phyloP scores from a whole-genome alignment of 495 filamentous ascomycete species.

The Aspergillus taichungensis region DNA sequence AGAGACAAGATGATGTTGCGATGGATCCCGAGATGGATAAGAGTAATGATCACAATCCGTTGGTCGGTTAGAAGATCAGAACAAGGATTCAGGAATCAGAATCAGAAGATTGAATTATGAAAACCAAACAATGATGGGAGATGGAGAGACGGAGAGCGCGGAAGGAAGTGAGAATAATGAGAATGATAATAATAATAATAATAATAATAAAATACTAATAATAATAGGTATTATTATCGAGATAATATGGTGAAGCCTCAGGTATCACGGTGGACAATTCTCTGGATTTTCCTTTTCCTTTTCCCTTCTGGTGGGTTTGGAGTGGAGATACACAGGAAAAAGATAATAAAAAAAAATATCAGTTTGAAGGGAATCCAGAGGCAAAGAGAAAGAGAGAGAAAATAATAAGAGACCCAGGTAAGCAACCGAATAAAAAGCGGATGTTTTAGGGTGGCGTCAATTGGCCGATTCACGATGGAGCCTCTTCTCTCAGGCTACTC shows the following conservation, averaged over 20 bases:
- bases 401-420: too few species aligned
- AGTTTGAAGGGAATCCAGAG: background rate
- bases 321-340: too few species aligned
- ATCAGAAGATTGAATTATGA: slow-evolving; percentile 4
- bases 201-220: slow-evolving; percentile 12
- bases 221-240: too few species aligned
- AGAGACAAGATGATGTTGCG: slow-evolving; percentile 13
- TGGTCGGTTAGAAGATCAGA: slow-evolving; percentile 7
- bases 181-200: slow-evolving; percentile 14
- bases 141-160: slow-evolving; percentile 11
- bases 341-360: background rate
- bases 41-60: slow-evolving; percentile 15
- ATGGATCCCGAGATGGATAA: slow-evolving; percentile 13
- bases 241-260: too few species aligned
- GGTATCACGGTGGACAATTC: slow-evolving; percentile 17
- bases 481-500: slow-evolving; percentile 6
- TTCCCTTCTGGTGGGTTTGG: slow-evolving; percentile 13
- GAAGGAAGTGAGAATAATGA: slow-evolving; percentile 4
- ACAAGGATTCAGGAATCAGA: slow-evolving; percentile 8
- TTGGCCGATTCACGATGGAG: slow-evolving; percentile 11
- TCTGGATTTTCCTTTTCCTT: slow-evolving; percentile 13
- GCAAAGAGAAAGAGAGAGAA: background rate
- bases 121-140: background rate
- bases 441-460: slow-evolving; percentile 17
- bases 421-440: slow-evolving; percentile 12